Evolutionary conservation across 176 grass and related monocot species (phyloP), one percentile per base, ranked within the genome.

Genomic region (Oryza rufipogon): DNA sequence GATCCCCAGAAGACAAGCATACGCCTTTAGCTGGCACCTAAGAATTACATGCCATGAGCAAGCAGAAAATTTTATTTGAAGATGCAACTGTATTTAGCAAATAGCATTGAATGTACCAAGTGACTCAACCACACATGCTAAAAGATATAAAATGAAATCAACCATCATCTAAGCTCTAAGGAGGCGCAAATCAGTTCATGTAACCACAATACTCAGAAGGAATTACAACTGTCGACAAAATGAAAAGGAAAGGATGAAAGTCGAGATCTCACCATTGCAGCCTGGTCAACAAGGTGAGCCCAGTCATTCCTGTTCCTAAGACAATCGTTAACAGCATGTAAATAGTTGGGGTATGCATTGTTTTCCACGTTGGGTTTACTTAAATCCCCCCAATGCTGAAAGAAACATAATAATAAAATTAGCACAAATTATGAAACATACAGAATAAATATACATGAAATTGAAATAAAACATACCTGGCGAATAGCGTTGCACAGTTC

Each of bases 261-360:
- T 16, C 32, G 65, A 32, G 8, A 70, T 73, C 68, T 71, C 65
- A 98, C 93, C 91, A 90, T 92, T 49, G 93, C 75, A 82, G 86
- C 87, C 81, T 92, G 93, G 77, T 91, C 79, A 81, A 98, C 61
- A 71, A 98, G 83, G 88, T 95, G 89, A 85, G 87, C 80, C 96
- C 96, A 98, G 75, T 98, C 96, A 51, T 46, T 91, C 51, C 86
- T 90, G 73, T 83, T 90, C 68, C 86, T 91, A 76, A 98, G 86
- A 79, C 88, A 95, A 83, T 94, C 93, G 15, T 95, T 84, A 41
- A 98, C 91, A 76, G 93, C 91, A 87, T 90, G 89, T 58, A 81
- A 76, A 65, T 76, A 80, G 73, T 76, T 93, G 75, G 85, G 64
- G 81, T 92, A 90, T 44, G 66, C 74, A 90, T 85, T 86, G 64